phyloP scores from a whole-genome alignment of 164 flowering plant species.

The Santalum album region DNA sequence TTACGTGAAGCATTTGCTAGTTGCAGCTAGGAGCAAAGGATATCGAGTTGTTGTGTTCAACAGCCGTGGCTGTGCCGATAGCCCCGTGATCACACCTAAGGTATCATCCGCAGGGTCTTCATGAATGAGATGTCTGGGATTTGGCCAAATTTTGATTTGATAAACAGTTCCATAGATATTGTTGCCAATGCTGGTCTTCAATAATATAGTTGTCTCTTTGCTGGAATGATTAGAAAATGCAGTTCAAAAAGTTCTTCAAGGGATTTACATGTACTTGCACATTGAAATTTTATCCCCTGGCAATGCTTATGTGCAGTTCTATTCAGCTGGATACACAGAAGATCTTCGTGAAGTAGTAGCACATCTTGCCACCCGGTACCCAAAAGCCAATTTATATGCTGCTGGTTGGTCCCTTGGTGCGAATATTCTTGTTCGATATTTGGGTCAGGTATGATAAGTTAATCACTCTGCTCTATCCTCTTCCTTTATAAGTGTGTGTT shows the following conservation, averaged over 20 bases:
- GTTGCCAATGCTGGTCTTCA: background rate
- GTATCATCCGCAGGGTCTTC: no score
- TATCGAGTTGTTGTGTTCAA: slow-evolving; percentile 91
- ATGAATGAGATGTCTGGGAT: background rate
- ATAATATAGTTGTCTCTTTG: background rate
- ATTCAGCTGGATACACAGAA: slow-evolving; percentile 84
- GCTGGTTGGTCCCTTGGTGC: slow-evolving; percentile 98
- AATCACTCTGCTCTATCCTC: background rate
- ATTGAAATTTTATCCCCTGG: slow-evolving; percentile 4
- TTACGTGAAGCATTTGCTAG: slow-evolving; percentile 83
- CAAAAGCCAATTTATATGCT: slow-evolving; percentile 76
- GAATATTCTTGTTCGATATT: slow-evolving; percentile 83
- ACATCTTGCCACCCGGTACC: slow-evolving; percentile 53
- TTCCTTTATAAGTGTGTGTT: background rate
- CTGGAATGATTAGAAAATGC: background rate
- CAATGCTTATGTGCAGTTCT: slow-evolving; percentile 56
- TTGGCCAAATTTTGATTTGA: background rate
- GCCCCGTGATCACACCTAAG: slow-evolving; percentile 88
- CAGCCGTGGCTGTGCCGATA: slow-evolving; percentile 83
- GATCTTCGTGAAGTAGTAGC: slow-evolving; percentile 67
- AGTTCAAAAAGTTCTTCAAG: background rate
- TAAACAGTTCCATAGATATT: background rate
- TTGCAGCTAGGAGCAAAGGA: slow-evolving; percentile 56
- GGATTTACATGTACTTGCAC: background rate
- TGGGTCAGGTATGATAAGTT: slow-evolving; percentile 60